Evolutionary conservation across 1,284 basidiomycete species (phyloP), one percentile per base, ranked within the genome.

Genomic region (Trichosporon sp.): DNA sequence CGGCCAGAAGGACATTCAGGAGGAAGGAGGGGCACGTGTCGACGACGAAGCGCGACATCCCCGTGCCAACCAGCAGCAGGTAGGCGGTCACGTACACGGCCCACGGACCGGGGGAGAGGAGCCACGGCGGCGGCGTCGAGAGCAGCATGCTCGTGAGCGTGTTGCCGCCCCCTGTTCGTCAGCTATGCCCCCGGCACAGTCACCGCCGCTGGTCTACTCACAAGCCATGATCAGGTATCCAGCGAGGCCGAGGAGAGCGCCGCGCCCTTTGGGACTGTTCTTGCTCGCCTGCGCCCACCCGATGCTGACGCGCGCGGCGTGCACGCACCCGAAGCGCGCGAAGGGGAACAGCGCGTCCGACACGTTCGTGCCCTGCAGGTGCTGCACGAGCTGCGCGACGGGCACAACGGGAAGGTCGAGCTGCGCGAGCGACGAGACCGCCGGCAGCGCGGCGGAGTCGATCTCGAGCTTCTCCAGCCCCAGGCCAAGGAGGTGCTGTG

Each of bases 191-290:
- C n/a, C 51, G 27, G 12, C 23, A 25, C 38, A 42, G 2, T 1
- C n/a, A n/a, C n/a, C 15, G 15, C 5, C 2, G 13, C 6, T 11
- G 27, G 51, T 12, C 9, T 4, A 78, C 80, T 73, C 70, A 82
- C 81, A 83, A 9, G 77, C 75, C 62, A 79, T 68, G 13, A 72
- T 70, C 6, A 83, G 73, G 64, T 78, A 83, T 2, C 80, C 80
- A 58, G 78, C 72, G 18, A 80, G 64, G 70, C 80, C 80, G 44
- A 78, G 77, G n/a, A 78, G 68, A 32, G 62, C 67, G 4, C 67
- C 56, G 38, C 75, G 69, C 3, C 62, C 71, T 64, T 70, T 71
- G 11, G 76, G 38, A 3, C 18, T 18, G n/a, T 42, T 42, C 38
- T 42, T 42, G 38, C 38, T 80, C 71, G 78, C 60, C 5, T 47